A percentile compares a stretch with the other conserved stretches of the same genome.
Evolutionary conservation across 2,329 filamentous ascomycete species (phyloP).

Genomic region (Calonectria fujianensis): DNA sequence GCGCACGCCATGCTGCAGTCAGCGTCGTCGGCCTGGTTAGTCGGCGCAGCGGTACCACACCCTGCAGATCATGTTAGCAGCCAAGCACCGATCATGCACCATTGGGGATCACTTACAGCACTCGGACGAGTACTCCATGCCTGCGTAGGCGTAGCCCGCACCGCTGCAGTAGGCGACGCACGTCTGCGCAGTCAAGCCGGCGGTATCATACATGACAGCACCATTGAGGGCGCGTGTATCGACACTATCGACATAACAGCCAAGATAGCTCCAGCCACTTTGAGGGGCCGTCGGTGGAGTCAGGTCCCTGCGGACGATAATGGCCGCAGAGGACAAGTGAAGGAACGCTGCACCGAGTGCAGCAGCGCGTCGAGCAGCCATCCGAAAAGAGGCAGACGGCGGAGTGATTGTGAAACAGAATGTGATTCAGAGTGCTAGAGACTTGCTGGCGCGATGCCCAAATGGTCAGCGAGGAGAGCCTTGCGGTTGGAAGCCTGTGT

Average conservation of each 20-base stretch:
- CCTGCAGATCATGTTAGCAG: slow-evolving; percentile 44
- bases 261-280: slow-evolving; percentile 50
- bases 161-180: slow-evolving; percentile 69
- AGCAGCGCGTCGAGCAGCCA: slow-evolving; percentile 43
- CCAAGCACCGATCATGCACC: neutral
- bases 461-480: slow-evolving; percentile 31
- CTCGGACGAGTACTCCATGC: slow-evolving; percentile 69
- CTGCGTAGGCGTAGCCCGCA: slow-evolving; percentile 65
- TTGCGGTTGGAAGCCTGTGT: slow-evolving; percentile 26
- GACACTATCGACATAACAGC: slow-evolving; percentile 53
- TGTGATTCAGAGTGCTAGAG: slow-evolving; percentile 31
- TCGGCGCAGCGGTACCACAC: slow-evolving; percentile 61
- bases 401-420: slow-evolving; percentile 32
- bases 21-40: slow-evolving; percentile 61
- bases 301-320: slow-evolving; percentile 49
- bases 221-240: slow-evolving; percentile 48
- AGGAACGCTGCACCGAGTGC: slow-evolving; percentile 49
- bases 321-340: slow-evolving; percentile 48
- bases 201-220: slow-evolving; percentile 47
- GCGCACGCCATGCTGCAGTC: slow-evolving; percentile 69
- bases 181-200: slow-evolving; percentile 61
- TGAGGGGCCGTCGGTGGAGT: slow-evolving; percentile 45
- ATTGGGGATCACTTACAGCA: slow-evolving; percentile 63
- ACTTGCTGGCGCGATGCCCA: slow-evolving; percentile 38
- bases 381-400: slow-evolving; percentile 18